Percentiles rank a stretch among this genome's conserved stretches.
phyloP scores from a whole-genome alignment of 169 alveolate species.

The Plasmodium sp. region DNA sequence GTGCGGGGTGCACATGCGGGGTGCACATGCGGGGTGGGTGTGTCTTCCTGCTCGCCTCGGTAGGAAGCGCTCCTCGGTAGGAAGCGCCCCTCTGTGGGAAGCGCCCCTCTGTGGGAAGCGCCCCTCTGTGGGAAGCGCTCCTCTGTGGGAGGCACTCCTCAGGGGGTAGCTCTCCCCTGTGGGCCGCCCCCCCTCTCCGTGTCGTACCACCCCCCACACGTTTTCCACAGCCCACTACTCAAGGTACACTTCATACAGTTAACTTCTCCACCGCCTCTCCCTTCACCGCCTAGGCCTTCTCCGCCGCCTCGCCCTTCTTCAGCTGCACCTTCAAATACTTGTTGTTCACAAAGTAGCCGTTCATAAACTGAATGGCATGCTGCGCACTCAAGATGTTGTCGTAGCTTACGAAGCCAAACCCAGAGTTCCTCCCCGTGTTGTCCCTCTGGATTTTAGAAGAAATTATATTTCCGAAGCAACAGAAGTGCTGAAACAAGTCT shows the following conservation, averaged over 20 bases:
- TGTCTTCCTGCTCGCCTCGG: background rate
- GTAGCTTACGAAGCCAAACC: constrained; percentile 93
- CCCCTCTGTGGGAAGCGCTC: no score
- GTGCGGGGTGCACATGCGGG: background rate
- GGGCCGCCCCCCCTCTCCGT: background rate
- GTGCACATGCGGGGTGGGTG: background rate
- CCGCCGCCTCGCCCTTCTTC: constrained; percentile 87
- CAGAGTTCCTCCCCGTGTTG: constrained; percentile 85
- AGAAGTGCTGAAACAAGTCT: constrained; percentile 88
- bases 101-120: background rate
- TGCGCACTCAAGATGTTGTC: constrained; percentile 91
- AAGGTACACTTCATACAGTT: background rate
- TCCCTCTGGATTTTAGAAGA: constrained; percentile 93
- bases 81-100: background rate
- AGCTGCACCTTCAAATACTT: constrained; percentile 90
- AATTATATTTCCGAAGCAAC: constrained; percentile 90
- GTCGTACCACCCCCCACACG: background rate
- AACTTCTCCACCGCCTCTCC: no score
- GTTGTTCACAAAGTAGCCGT: constrained; percentile 90
- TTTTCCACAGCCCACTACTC: background rate
- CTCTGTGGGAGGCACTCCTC: no score
- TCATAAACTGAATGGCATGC: constrained; percentile 91
- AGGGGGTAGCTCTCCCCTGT: background rate
- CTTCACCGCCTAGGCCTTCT: background rate
- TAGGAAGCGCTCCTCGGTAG: background rate